Conservation (phyloP, 1,284 basidiomycete genomes). For the Ustilago loliicola region DNA sequence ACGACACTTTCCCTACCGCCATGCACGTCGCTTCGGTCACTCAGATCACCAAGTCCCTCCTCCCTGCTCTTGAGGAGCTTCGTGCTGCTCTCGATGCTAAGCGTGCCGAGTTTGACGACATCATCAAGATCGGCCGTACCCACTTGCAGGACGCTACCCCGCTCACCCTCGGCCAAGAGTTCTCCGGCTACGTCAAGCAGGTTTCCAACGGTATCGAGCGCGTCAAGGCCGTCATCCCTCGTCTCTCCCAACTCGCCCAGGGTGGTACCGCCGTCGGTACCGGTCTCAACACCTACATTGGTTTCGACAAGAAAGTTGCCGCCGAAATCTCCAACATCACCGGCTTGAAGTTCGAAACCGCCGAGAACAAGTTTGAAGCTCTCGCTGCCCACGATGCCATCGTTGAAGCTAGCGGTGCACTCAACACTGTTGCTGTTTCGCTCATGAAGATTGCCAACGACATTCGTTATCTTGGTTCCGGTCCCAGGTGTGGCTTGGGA, state of each 20-base stretch:
- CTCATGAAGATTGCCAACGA: conserved; percentile 99
- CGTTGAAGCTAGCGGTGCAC: conserved; percentile 94
- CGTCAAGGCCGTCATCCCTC: conserved; percentile 84
- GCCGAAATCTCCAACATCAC: conserved; percentile 92
- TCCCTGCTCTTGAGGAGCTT: conserved; percentile 88
- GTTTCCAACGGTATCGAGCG: conserved; percentile 90
- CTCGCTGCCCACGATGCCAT: conserved; percentile 96
- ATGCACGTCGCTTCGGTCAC: conserved; percentile 98
- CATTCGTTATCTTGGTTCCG: conserved; percentile 96
- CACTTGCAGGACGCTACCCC: conserved; percentile 98
- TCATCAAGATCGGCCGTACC: conserved; percentile 99
- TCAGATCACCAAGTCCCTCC: conserved; percentile 83
- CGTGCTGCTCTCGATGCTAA: conserved; percentile 84
- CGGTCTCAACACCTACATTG: conserved; percentile 94
- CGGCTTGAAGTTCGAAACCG: conserved; percentile 91
- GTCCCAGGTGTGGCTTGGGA: conserved; percentile 96
- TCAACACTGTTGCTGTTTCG: conserved; percentile 94
- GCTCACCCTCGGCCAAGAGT: conserved; percentile 97
- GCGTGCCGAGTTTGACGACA: conserved; percentile 75
- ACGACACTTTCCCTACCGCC: conserved; percentile 98
- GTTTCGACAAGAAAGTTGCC: conserved; percentile 95
- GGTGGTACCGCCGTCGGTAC: conserved; percentile 98
- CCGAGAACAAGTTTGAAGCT: conserved; percentile 99
- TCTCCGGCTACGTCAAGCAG: conserved; percentile 97
- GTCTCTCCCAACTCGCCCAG: conserved; percentile 91